Percentiles rank a stretch among this genome's conserved stretches.
Conservation (phyloP, 352 stramenopile genomes). For the Phytophthora nicotianae region DNA sequence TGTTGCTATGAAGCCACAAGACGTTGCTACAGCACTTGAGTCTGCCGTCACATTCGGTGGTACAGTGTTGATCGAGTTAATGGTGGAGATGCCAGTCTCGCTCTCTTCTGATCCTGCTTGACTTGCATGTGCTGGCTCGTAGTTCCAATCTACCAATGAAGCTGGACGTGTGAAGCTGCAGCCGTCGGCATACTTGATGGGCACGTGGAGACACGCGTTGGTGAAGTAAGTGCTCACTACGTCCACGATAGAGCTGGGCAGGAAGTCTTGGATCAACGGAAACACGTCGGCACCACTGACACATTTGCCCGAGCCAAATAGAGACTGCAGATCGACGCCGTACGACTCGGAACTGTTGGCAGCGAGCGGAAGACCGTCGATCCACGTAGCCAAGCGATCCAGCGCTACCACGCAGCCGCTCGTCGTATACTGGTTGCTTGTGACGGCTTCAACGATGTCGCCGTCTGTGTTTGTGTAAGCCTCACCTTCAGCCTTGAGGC, state of each 20-base stretch:
- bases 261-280: conserved; percentile 40
- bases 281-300: conserved; percentile 51
- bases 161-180: conserved; percentile 56
- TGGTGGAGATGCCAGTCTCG: conserved; percentile 22
- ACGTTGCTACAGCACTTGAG: conserved; percentile 7
- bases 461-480: conserved; percentile 49
- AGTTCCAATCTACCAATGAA: conserved; percentile 56
- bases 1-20: background rate
- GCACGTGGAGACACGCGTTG: conserved; percentile 53
- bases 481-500: conserved; percentile 51
- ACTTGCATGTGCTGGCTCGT: conserved; percentile 44
- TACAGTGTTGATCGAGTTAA: conserved; percentile 41
- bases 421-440: conserved; percentile 22
- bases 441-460: conserved; percentile 28
- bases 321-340: conserved; percentile 41
- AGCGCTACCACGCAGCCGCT: conserved; percentile 60
- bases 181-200: conserved; percentile 55
- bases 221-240: conserved; percentile 43
- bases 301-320: conserved; percentile 48
- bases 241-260: conserved; percentile 35
- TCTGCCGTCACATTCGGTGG: conserved; percentile 30
- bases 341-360: conserved; percentile 32
- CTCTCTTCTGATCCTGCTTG: conserved; percentile 30
- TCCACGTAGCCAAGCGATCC: conserved; percentile 55
- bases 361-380: conserved; percentile 44